Evolutionary conservation across 2,329 filamentous ascomycete genomes (phyloP).

Genomic region (Alternaria longipes): DNA sequence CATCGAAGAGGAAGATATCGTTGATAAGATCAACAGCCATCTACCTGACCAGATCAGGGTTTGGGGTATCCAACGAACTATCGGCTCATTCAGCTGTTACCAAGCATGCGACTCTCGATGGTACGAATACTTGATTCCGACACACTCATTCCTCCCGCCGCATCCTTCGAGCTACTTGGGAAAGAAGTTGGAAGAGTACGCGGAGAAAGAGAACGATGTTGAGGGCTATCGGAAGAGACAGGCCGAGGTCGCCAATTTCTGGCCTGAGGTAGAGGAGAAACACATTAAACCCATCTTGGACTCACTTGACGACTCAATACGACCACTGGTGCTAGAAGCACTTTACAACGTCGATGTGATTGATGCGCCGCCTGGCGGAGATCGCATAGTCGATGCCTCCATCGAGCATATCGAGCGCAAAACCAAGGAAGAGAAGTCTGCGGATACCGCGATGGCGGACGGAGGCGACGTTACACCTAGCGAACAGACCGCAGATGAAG

Average conservation of each 20-base stretch:
- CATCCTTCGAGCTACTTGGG: constrained; percentile 88
- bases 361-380: constrained; percentile 35
- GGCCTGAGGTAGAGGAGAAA: constrained; percentile 82
- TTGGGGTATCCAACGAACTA: constrained; percentile 92
- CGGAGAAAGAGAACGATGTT: constrained; percentile 75
- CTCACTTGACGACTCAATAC: constrained; percentile 69
- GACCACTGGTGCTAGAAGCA: constrained; percentile 69
- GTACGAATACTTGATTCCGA: constrained; percentile 97
- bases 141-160: constrained; percentile 89
- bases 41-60: constrained; percentile 90
- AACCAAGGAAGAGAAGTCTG: constrained; percentile 12
- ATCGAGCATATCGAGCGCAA: constrained; percentile 28
- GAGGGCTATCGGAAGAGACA: constrained; percentile 75
- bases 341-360: constrained; percentile 59
- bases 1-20: constrained; percentile 86
- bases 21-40: constrained; percentile 88
- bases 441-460: constrained; percentile 19
- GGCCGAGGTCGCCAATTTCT: constrained; percentile 81
- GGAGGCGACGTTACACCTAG: constrained; percentile 17
- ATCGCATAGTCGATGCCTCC: constrained; percentile 46
- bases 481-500: constrained; percentile 23
- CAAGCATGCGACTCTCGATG: constrained; percentile 93
- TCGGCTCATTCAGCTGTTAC: constrained; percentile 92
- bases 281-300: constrained; percentile 75
- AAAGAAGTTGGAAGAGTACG: constrained; percentile 80